Base-by-base conservation (phyloP, 1,284 basidiomycete genomes). In the Heterobasidion parviporum region DNA sequence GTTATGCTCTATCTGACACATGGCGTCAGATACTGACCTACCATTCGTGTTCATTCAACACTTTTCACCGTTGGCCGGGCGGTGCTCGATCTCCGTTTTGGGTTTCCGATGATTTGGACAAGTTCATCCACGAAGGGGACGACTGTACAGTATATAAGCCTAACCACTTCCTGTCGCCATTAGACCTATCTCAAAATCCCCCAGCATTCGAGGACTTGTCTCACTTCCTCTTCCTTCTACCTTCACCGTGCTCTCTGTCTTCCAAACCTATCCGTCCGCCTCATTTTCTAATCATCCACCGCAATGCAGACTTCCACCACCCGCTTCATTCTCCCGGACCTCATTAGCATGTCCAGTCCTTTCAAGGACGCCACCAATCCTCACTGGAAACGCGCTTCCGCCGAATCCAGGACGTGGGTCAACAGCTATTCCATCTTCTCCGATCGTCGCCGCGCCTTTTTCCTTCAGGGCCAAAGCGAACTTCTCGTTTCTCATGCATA, bases 351-450 rank as follows among this genome's bases (percentile, higher is more conserved):
- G 43, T 82, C 77, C 58, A 54, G 50, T 36, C 74, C 77, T n/a
- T 70, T 82, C 58, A 67, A 73, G 55, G 66, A 68, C 41, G 65
- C 66, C 41, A 67, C 67, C 55, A 86, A 82, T 64, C 79, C 81
- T 48, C 70, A 82, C 67, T 82, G 82, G 66, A 70, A 74, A 45
- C 70, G 74, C 57, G 82, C 76, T 26, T 74, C 76, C 10, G 74
- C 73, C 1, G 79, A 80, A 58, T 85, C 83, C 45, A 75, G 76
- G 4, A 72, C 73, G 41, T 87, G 85, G 85, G 76, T 84, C 59
- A 79, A 82, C 63, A 74, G 76, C 61, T 83, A 79, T 68, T 68
- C 79, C 53, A 70, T 82, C 56, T 79, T 87, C 65, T 75, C 77
- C 52, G 78, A 82, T 65, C 74, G 75, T 61, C 83, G 83, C 63